Evolutionary conservation across 2,329 filamentous ascomycete species (phyloP), one percentile per base, ranked within the genome.

Genomic region (Diaporthe helianthi): DNA sequence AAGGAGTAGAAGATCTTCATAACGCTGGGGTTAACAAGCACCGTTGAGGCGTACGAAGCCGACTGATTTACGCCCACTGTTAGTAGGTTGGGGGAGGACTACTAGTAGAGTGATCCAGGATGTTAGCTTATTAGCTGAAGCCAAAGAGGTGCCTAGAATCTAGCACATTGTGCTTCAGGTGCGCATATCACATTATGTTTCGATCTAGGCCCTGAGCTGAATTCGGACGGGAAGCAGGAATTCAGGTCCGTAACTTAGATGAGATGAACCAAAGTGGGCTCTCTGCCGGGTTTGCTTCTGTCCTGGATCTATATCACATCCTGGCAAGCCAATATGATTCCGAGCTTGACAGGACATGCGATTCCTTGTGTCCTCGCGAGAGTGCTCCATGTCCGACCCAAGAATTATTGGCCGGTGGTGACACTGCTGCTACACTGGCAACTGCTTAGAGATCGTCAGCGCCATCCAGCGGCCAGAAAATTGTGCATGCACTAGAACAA

Each of bases 1-100:
- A 61, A 61, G 55, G n/a, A 61, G 55, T 24, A 46, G 55, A 61
- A 31, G 58, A 61, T 61, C 41, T 15, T 61, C 19, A 44, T 44
- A 29, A 29, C 22, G 38, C 54, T 60, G 29, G 55, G 31, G 41
- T 24, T 41, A 33, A 24, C 26, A 61, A 47, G 26, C 26, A 41
- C 4, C 41, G 33, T 17, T 38, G 13, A 19, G 24, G 12, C 12
- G 41, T 24, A 19, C n/a, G n/a, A n/a, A n/a, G n/a, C n/a, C n/a
- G n/a, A n/a, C n/a, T n/a, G n/a, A 13, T 29, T 60, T 4, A 29
- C 19, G 13, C 12, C 15, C 17, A 10, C 24, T 4, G 38, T 8
- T 19, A n/a, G 26, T 22, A 2, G 24, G 22, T 46, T 61, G 41
- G 41, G 41, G 41, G 36, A 61, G 41, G n/a, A n/a, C n/a, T n/a